Evolutionary conservation across 139 green algal species (phyloP), one percentile per base, ranked within the genome.

Genomic region (Diplosphaera chodatii): DNA sequence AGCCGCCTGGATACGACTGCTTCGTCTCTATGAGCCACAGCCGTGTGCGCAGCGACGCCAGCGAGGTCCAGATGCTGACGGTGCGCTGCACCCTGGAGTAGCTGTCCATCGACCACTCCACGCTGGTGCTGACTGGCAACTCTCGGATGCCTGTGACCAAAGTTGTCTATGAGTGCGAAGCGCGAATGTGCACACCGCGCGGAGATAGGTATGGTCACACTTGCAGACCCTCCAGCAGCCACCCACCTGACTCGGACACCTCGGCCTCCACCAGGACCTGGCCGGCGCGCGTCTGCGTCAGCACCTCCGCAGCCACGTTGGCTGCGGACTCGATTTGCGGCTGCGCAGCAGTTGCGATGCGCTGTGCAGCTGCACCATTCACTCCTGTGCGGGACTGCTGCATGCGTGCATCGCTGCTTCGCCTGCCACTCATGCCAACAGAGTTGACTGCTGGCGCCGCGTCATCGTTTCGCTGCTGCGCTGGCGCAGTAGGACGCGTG

Each of bases 41-140:
- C 23, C 82, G 82, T 0, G 81, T 63, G 1, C 92, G 80, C 77
- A 94, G 84, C 15, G 76, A 32, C 4, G 88, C 68, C 72, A 96
- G 89, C 79, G 96, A 96, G n/a, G 66, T 66, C 91, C 91, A 97
- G 27, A 92, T 93, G 78, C 93, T 87, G 1, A 91, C 56, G 2
- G 72, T 89, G 55, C 91, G 78, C 76, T 84, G 79, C 23, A 71
- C 76, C 2, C 56, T 69, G 66, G 73, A 89, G 83, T 97, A 97
- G 64, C 79, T 70, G 59, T 97, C 91, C 56, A 88, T 77, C 0
- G 88, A 75, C 91, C 91, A 96, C 25, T 84, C 83, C 74, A 90
- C 93, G 27, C 85, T 73, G 1, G 77, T 78, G 66, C 91, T 83
- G 20, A 74, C 70, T 3, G 82, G 82, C 16, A 76, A 25, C 13